Conservation (phyloP, 768 basidiomycete genomes). For the Rhodotorula diobovata region DNA sequence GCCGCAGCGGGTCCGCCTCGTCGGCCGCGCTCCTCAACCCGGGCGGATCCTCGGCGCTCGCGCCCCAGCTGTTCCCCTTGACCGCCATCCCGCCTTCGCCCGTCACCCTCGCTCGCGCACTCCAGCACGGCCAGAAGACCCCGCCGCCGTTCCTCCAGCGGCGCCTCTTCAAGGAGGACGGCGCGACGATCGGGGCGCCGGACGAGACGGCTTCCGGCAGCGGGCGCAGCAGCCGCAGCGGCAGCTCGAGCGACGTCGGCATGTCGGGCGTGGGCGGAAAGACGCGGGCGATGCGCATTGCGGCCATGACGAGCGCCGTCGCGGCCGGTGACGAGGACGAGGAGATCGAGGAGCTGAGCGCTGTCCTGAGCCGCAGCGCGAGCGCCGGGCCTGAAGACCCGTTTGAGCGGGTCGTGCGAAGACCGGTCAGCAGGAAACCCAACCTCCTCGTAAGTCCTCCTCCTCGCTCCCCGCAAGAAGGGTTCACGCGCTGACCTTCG, state of each 20-base stretch:
- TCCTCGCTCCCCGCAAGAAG: not conserved
- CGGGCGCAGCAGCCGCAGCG: slow-evolving; percentile 20
- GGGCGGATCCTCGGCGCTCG: not conserved
- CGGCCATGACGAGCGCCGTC: not conserved
- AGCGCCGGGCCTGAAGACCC: slow-evolving; percentile 12
- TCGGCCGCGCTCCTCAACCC: slow-evolving; percentile 5
- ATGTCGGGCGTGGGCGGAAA: no score
- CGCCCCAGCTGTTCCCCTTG: slow-evolving; percentile 1
- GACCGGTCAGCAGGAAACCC: slow-evolving; percentile 24
- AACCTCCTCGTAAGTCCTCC: slow-evolving; percentile 28
- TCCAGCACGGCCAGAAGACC: slow-evolving; percentile 26
- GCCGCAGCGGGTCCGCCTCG: slow-evolving; percentile 9
- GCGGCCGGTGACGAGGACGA: slow-evolving; percentile 23
- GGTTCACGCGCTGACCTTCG: no score
- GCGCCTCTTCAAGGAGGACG: slow-evolving; percentile 32
- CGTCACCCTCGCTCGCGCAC: slow-evolving; percentile 30
- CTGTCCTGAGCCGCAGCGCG: slow-evolving; percentile 20
- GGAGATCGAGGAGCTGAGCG: slow-evolving; percentile 28
- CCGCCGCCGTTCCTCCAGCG: slow-evolving; percentile 35
- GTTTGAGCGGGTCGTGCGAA: slow-evolving; percentile 9
- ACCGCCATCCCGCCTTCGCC: slow-evolving; percentile 25
- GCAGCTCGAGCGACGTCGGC: slow-evolving; percentile 7
- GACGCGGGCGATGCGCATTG: not conserved
- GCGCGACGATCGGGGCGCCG: not conserved
- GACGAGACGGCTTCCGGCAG: slow-evolving; percentile 15